These are phyloP conservation scores for Paraconiothyrium sp. DNA, from an alignment of 2,329 filamentous ascomycete species.

Conservation along the genomic window DNA sequence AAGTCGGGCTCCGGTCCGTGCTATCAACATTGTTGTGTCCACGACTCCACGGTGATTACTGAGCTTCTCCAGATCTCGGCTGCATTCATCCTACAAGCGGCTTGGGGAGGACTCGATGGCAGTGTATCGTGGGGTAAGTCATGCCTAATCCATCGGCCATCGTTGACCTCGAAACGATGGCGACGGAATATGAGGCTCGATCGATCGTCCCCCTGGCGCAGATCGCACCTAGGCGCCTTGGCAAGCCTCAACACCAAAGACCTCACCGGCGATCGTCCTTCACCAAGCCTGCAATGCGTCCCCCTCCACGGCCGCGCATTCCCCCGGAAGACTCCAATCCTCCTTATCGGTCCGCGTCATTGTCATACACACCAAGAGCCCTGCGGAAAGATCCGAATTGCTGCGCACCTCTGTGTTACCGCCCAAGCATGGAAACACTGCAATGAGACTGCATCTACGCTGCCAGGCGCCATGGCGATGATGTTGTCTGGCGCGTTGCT, in stretches of 20 bases:
- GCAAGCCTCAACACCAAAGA: conserved; percentile 29
- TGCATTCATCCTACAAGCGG: not conserved
- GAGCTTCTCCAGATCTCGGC: not conserved
- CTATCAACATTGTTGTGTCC: not conserved
- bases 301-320: conserved; percentile 16
- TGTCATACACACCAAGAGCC: not conserved
- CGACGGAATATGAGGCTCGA: conserved; percentile 5
- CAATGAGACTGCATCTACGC: not conserved
- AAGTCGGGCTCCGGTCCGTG: not conserved
- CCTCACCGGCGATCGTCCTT: conserved; percentile 11
- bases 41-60: not conserved
- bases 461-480: not conserved
- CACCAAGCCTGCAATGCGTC: conserved; percentile 7
- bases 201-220: conserved; percentile 7
- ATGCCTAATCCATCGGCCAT: not conserved
- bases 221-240: conserved; percentile 13
- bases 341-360: conserved; percentile 9
- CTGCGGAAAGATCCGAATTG: not conserved
- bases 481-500: conserved; percentile 5
- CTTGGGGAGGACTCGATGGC: not conserved
- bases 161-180: not conserved
- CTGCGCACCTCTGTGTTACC: conserved; percentile 2
- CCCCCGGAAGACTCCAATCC: conserved; percentile 3
- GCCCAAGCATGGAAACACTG: not conserved
- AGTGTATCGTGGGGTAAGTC: not conserved